phyloP scores from a whole-genome alignment of 192 early-diverging fungal genomes.

The Kickxella alabastrina region DNA sequence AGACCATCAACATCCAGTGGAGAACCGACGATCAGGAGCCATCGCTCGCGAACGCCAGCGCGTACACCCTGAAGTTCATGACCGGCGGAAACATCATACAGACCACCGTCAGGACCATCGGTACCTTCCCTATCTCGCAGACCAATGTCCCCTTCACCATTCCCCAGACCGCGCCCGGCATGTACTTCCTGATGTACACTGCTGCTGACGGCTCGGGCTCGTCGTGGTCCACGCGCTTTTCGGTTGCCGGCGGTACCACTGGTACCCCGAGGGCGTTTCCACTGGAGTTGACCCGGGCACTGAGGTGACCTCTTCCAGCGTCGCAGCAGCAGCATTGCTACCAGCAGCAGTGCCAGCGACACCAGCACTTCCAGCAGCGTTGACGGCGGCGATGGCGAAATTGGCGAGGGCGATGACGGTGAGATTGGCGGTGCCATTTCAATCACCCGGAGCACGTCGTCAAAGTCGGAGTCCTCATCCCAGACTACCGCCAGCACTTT shows the following conservation, averaged over 20 bases:
- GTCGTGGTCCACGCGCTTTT: slow-evolving; percentile 52
- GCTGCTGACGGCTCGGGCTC: slow-evolving; percentile 34
- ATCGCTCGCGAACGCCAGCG: slow-evolving; percentile 17
- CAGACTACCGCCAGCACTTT: neutral
- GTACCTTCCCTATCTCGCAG: slow-evolving; percentile 36
- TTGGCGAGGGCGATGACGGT: neutral
- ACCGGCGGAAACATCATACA: slow-evolving; percentile 49
- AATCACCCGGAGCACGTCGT: neutral
- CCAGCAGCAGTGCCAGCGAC: neutral
- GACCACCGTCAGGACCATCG: slow-evolving; percentile 44
- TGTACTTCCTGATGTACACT: slow-evolving; percentile 53
- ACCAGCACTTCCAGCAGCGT: slow-evolving; percentile 5
- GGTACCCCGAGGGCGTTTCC: slow-evolving; percentile 48
- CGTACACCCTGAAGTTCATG: slow-evolving; percentile 48
- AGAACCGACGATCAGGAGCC: slow-evolving; percentile 21
- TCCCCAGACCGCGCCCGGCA: slow-evolving; percentile 44
- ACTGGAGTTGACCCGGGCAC: slow-evolving; percentile 43
- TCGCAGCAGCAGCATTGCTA: too few species aligned
- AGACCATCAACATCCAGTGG: slow-evolving; percentile 46
- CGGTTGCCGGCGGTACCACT: slow-evolving; percentile 41
- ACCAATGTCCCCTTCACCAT: slow-evolving; percentile 33
- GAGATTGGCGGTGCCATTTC: neutral
- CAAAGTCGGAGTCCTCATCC: too few species aligned
- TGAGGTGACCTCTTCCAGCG: too few species aligned
- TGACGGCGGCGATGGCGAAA: slow-evolving; percentile 1